Base-by-base conservation (phyloP, 1,284 basidiomycete genomes). In the Anthracocystis panici-leucophaei region DNA sequence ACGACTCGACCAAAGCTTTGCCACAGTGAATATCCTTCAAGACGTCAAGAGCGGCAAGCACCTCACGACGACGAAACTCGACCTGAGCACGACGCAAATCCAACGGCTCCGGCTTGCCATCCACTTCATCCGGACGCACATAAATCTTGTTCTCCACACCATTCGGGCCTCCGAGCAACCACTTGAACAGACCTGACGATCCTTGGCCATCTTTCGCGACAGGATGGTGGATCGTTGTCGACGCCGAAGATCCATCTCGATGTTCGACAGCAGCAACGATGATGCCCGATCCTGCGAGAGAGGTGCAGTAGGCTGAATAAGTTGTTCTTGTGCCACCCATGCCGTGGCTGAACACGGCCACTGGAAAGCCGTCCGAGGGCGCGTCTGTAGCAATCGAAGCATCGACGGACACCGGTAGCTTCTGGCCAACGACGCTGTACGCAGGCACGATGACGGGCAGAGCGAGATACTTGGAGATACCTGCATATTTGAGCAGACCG, bases 251-350 rank as follows among this genome's bases (percentile, higher is more conserved):
- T 1, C 78, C 77, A 57, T 83, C 81, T 11, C 81, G 56, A 49
- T 83, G 81, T 51, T 83, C 81, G 10, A 83, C 61, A 16, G 81
- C 80, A 16, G 77, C 78, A 8, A 83, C 75, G 18, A 83, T 60
- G 29, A 80, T 68, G 25, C 81, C 81, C 2, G 77, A 72, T 3
- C 58, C 61, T 1, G 81, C 81, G 3, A 83, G 69, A 5, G 67
- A 64, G 2, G 73, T 64, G 49, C 63, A 65, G 58, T 80, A 81
- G 0, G 66, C 57, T 3, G 79, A 81, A 61, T 82, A 82, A 11
- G 78, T 74, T 1, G 75, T 75, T 9, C 73, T 57, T 4, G 75
- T 72, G 3, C 81, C 80, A 11, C 78, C 81, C 35, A 82, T 67
- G 9, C 81, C 81, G 42, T 81, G 81, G n/a, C 69, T 74, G 65